Conservation (phyloP, 139 green algal genomes). For the Klebsormidium nitens region DNA sequence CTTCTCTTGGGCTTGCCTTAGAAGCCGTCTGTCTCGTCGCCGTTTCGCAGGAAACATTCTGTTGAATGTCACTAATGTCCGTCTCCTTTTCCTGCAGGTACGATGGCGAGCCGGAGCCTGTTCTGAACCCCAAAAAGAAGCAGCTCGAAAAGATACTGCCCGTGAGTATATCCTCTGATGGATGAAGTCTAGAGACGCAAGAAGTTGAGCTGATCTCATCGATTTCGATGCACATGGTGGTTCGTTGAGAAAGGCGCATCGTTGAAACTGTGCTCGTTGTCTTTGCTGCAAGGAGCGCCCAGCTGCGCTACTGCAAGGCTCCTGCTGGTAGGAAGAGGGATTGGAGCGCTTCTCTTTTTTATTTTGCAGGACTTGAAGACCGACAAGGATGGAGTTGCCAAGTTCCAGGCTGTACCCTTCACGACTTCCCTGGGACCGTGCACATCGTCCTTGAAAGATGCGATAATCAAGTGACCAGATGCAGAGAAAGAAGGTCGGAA, state of each 20-base stretch:
- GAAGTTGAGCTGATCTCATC: too few relatives aligned
- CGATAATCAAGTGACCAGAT: constrained; percentile 31
- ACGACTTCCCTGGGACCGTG: constrained; percentile 26
- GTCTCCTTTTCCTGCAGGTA: too few relatives aligned
- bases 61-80: too few relatives aligned
- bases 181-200: constrained; percentile 1
- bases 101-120: constrained; percentile 31
- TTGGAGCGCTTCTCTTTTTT: not conserved
- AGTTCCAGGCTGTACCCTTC: constrained; percentile 24
- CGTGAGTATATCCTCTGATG: constrained; percentile 17
- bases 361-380: constrained; percentile 28
- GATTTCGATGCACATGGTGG: too few relatives aligned
- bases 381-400: constrained; percentile 28
- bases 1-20: too few relatives aligned
- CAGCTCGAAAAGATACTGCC: constrained; percentile 73
- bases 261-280: not conserved
- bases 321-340: too few relatives aligned
- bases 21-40: too few relatives aligned
- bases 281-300: too few relatives aligned
- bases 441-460: constrained; percentile 5
- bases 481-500: too few relatives aligned
- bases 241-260: too few relatives aligned
- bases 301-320: too few relatives aligned
- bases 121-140: constrained; percentile 80
- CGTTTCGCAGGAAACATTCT: too few relatives aligned